Evolutionary conservation across 352 stramenopile genomes (phyloP).

Genomic region (Pythium sukuiense): DNA sequence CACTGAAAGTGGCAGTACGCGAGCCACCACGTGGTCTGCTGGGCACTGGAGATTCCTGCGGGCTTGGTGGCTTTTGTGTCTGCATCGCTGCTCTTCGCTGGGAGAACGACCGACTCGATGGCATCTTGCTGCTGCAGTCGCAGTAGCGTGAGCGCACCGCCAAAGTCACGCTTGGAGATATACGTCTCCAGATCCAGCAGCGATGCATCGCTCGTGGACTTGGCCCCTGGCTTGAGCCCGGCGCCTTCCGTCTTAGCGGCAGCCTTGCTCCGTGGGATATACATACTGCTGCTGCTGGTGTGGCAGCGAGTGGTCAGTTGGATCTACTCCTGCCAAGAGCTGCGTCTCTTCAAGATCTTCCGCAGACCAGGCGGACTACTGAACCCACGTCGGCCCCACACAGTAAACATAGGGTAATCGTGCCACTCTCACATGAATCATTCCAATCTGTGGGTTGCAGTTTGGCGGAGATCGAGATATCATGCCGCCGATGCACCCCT

Average conservation of each 20-base stretch:
- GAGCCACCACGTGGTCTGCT: constrained; percentile 51
- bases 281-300: background rate
- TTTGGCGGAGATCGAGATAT: no score
- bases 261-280: background rate
- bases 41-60: background rate
- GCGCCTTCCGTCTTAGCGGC: background rate
- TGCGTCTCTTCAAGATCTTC: background rate
- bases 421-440: background rate
- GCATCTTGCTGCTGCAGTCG: constrained; percentile 29
- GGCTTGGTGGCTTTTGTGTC: background rate
- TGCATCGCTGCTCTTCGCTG: background rate
- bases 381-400: background rate
- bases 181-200: constrained; percentile 46
- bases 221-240: background rate
- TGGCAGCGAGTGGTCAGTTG: background rate
- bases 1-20: constrained; percentile 73
- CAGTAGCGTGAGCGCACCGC: constrained; percentile 45
- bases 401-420: background rate
- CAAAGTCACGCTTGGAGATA: constrained; percentile 46
- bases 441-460: background rate
- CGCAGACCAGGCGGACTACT: background rate
- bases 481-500: no score
- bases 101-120: constrained; percentile 3
- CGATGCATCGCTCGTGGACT: background rate
- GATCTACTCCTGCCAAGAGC: background rate